Base-by-base conservation (phyloP, 2,329 filamentous ascomycete genomes). In the Scedosporium boydii region DNA sequence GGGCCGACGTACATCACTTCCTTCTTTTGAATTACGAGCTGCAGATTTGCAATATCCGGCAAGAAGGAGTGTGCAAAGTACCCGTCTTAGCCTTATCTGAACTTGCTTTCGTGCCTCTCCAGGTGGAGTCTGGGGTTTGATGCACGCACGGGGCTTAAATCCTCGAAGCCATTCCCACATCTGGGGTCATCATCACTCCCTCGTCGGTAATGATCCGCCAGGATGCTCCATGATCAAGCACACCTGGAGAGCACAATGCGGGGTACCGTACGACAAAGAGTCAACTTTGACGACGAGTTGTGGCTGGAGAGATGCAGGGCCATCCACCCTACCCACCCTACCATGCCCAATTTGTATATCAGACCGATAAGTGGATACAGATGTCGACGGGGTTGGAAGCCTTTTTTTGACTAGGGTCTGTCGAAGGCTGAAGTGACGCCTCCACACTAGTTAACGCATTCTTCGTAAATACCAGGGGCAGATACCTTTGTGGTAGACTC, bases 261-360 rank as follows among this genome's bases (percentile, higher is more conserved):
- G 66, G 91, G 91, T 99, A 99, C 76, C 86, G 91, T 53, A 89
- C 84, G 3, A 80, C 84, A 18, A 78, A 83, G 72, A 74, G 6
- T 87, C 66, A 96, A 96, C 74, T 89, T 80, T 70, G 82, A 90
- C 46, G 91, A 96, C 66, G 95, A 97, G 70, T 67, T 73, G 58
- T 72, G 78, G 48, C 77, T 90, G 51, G 78, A 38, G 83, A 29
- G 64, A 86, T 79, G 85, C 60, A 69, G 85, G 66, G 41, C 62
- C 79, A 70, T 48, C 12, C 56, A 58, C 16, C 62, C 90, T 60
- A 74, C 10, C 34, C 34, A 38, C 34, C 34, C 34, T 12, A 38
- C 79, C 56, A 77, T 85, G 69, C 90, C 91, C 0, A 81, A 87
- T 4, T 78, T 98, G 68, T 91, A 93, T 72, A 83, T 98, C 65